Base-by-base conservation (phyloP, 2,329 filamentous ascomycete genomes). In the Delphinella strobiligena region DNA sequence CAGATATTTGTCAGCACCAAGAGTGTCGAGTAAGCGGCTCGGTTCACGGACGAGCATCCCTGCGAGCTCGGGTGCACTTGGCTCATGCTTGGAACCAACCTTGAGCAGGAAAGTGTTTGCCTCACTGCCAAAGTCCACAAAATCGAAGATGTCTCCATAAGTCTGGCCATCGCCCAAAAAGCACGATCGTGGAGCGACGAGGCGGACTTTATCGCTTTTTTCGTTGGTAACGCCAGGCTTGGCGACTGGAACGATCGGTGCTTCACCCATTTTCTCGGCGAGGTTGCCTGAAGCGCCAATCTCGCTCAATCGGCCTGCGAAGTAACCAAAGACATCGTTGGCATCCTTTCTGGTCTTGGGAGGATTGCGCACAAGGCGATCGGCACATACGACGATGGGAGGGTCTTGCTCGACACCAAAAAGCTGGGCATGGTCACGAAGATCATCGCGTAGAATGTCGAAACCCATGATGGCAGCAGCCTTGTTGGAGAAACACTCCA, bases 121-220 rank as follows among this genome's bases (percentile, higher is more conserved):
- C 54, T 89, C 79, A 24, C 71, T 65, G 0, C 89, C 87, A 62
- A 95, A 98, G 56, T 96, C 84, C 11, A 96, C 88, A 60, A 95
- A 98, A 55, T 96, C 87, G 49, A 98, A 94, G 22, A 98, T 93
- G 22, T 93, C 83, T 9, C 77, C 82, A 52, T 93, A 98, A 48
- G 79, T 71, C 40, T 74, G 66, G 38, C 72, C 68, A 24, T 72
- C 68, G 7, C 91, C 91, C 2, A 98, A 69, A 56, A 94, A 98
- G 46, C 82, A 87, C 31, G 78, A 69, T 34, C 71, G 73, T 4
- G 91, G 89, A 12, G 74, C 69, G 33, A 87, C 69, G 49, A 77
- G 71, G 48, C 68, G 63, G 34, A 74, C 50, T 34, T 53, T 52
- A 32, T 51, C 54, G 18, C 27, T 36, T 36, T 69, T 74, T 42